Conservation (phyloP, 805 yeast genomes). For the Cyberlindnera subsufficiens region DNA sequence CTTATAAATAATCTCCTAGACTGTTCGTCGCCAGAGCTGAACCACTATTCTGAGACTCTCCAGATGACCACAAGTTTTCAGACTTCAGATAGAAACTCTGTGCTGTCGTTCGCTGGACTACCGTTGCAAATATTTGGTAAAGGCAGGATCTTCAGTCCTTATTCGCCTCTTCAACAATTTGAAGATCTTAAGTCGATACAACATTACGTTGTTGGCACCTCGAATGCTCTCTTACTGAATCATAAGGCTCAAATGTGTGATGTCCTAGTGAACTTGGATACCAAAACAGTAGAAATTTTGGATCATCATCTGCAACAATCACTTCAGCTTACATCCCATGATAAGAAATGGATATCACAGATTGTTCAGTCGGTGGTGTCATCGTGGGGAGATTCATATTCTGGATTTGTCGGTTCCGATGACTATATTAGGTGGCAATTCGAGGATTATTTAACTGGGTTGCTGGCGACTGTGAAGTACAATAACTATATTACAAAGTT, state of each 20-base stretch:
- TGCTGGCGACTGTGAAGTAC: slow-evolving; percentile 68
- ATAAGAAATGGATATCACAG: slow-evolving; percentile 68
- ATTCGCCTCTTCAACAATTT: slow-evolving; percentile 88
- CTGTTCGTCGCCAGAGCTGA: slow-evolving; percentile 72
- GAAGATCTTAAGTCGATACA: slow-evolving; percentile 60
- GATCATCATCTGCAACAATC: slow-evolving; percentile 36
- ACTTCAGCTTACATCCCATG: slow-evolving; percentile 48
- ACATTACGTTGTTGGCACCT: slow-evolving; percentile 77
- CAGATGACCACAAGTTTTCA: slow-evolving; percentile 59
- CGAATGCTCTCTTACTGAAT: slow-evolving; percentile 73
- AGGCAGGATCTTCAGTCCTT: slow-evolving; percentile 88
- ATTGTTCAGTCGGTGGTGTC: slow-evolving; percentile 39
- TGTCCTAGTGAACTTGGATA: slow-evolving; percentile 64
- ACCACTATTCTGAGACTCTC: slow-evolving; percentile 45
- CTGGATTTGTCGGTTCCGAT: slow-evolving; percentile 67
- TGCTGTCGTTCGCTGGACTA: slow-evolving; percentile 75
- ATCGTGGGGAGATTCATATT: slow-evolving; percentile 29
- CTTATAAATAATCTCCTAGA: slow-evolving; percentile 66
- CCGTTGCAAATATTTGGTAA: slow-evolving; percentile 83
- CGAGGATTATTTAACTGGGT: slow-evolving; percentile 81
- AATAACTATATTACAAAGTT: slow-evolving; percentile 44
- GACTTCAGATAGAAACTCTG: slow-evolving; percentile 72
- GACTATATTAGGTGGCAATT: slow-evolving; percentile 84
- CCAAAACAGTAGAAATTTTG: slow-evolving; percentile 39
- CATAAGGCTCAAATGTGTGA: slow-evolving; percentile 62